Evolutionary conservation across 202 grass and related monocot genomes (phyloP).

Genomic region (Cymbopogon flexuosus): DNA sequence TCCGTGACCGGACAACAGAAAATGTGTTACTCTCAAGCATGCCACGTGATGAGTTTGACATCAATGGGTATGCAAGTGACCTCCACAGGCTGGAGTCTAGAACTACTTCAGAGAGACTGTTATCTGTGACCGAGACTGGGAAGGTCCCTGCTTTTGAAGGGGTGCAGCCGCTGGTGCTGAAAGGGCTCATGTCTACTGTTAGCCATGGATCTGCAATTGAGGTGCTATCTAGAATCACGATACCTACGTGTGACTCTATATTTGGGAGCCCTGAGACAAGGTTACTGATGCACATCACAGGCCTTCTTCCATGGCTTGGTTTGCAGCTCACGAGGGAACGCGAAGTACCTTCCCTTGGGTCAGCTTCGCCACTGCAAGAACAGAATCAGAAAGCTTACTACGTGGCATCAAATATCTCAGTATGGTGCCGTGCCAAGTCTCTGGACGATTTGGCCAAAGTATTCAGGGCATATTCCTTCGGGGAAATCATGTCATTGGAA

Average conservation of each 20-base stretch:
- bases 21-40: constrained; percentile 89
- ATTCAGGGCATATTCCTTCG: constrained; percentile 67
- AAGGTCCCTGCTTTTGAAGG: constrained; percentile 92
- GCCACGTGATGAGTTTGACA: constrained; percentile 90
- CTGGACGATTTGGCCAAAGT: constrained; percentile 60
- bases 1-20: constrained; percentile 85
- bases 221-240: constrained; percentile 86
- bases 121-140: constrained; percentile 51
- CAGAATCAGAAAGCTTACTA: constrained; percentile 85
- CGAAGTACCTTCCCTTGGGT: constrained; percentile 32
- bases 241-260: constrained; percentile 85
- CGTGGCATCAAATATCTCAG: constrained; percentile 80
- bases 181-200: constrained; percentile 84
- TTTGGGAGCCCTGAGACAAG: constrained; percentile 93
- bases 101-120: constrained; percentile 55
- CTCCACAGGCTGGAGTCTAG: constrained; percentile 73
- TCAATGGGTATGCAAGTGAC: constrained; percentile 54
- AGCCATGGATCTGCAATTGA: constrained; percentile 91
- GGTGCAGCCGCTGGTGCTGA: constrained; percentile 88
- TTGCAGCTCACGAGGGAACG: constrained; percentile 57
- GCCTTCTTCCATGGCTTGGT: constrained; percentile 94
- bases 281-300: constrained; percentile 90
- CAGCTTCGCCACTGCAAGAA: constrained; percentile 49
- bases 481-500: constrained; percentile 57
- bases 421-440: constrained; percentile 69